Conservation (phyloP, 805 yeast species). For the Saccharomycopsis guyanensis region DNA sequence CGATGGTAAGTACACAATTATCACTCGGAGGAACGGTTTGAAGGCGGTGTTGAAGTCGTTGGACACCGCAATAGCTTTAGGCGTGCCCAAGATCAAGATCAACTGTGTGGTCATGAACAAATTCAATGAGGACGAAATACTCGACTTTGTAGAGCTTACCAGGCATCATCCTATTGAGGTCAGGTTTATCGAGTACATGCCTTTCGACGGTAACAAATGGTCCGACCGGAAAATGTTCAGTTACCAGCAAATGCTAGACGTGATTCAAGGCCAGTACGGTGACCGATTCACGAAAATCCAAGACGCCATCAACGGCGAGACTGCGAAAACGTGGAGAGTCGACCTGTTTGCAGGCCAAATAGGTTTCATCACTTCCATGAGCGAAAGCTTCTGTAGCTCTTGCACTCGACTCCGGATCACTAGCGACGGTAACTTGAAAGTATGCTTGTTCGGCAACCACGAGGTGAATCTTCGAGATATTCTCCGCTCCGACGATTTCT, state of each 20-base stretch:
- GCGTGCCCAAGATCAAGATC: slow-evolving; percentile 39
- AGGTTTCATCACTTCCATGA: slow-evolving; percentile 52
- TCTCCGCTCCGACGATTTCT: slow-evolving; percentile 29
- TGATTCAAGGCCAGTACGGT: slow-evolving; percentile 29
- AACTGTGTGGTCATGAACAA: slow-evolving; percentile 45
- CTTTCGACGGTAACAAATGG: slow-evolving; percentile 52
- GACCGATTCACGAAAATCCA: slow-evolving; percentile 21
- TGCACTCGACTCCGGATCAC: slow-evolving; percentile 48
- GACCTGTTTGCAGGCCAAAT: slow-evolving; percentile 37
- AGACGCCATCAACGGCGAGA: slow-evolving; percentile 35
- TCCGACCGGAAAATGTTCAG: slow-evolving; percentile 36
- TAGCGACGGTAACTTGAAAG: slow-evolving; percentile 47
- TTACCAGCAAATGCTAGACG: slow-evolving; percentile 35
- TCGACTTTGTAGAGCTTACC: slow-evolving; percentile 39
- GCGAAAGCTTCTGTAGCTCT: slow-evolving; percentile 42
- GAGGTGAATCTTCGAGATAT: slow-evolving; percentile 42
- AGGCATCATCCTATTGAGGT: slow-evolving; percentile 36
- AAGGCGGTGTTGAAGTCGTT: slow-evolving; percentile 37
- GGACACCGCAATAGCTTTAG: slow-evolving; percentile 36
- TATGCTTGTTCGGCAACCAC: slow-evolving; percentile 45
- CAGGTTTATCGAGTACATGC: slow-evolving; percentile 52
- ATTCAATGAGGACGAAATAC: slow-evolving; percentile 44
- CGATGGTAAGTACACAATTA: slow-evolving; percentile 41
- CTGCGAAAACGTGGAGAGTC: slow-evolving; percentile 40
- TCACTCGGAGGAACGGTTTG: slow-evolving; percentile 44